Conservation (phyloP, 2,329 filamentous ascomycete species). For the Microsporum audouinii region DNA sequence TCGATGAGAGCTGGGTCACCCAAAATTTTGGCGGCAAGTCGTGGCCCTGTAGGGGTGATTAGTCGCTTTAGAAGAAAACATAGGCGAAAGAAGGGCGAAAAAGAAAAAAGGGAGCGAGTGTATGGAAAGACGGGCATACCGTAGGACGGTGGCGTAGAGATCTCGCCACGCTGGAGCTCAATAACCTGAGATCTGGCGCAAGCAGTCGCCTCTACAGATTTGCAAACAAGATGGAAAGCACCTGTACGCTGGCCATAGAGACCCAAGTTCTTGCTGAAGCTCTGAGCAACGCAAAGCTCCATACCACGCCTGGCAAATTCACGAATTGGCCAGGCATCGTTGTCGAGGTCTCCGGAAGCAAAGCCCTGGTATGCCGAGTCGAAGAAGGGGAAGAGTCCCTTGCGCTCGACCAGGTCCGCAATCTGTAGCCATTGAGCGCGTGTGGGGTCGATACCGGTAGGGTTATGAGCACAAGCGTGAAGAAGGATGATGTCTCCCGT, state of each 20-base stretch:
- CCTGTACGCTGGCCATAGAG: constrained; percentile 92
- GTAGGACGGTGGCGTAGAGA: constrained; percentile 82
- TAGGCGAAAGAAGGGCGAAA: background rate
- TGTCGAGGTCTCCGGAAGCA: constrained; percentile 73
- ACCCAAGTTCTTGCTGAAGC: constrained; percentile 57
- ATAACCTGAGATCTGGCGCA: constrained; percentile 72
- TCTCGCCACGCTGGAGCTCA: constrained; percentile 82
- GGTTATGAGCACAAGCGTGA: constrained; percentile 95
- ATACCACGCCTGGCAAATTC: constrained; percentile 89
- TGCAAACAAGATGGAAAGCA: constrained; percentile 59
- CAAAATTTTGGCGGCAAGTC: constrained; percentile 42
- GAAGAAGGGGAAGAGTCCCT: constrained; percentile 92
- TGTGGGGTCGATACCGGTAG: constrained; percentile 88
- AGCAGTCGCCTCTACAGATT: constrained; percentile 35
- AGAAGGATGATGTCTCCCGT: constrained; percentile 75
- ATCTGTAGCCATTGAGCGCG: constrained; percentile 87
- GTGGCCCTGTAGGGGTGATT: constrained; percentile 7
- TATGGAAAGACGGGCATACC: constrained; percentile 34
- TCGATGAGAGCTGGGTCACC: constrained; percentile 66
- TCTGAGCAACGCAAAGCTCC: constrained; percentile 47
- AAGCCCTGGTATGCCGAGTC: constrained; percentile 97
- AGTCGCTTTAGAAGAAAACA: background rate
- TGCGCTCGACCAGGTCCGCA: constrained; percentile 62
- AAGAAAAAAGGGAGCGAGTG: background rate
- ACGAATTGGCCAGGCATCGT: constrained; percentile 77